Conservation (phyloP, 768 basidiomycete species). For the Pleurotus pulmonarius region DNA sequence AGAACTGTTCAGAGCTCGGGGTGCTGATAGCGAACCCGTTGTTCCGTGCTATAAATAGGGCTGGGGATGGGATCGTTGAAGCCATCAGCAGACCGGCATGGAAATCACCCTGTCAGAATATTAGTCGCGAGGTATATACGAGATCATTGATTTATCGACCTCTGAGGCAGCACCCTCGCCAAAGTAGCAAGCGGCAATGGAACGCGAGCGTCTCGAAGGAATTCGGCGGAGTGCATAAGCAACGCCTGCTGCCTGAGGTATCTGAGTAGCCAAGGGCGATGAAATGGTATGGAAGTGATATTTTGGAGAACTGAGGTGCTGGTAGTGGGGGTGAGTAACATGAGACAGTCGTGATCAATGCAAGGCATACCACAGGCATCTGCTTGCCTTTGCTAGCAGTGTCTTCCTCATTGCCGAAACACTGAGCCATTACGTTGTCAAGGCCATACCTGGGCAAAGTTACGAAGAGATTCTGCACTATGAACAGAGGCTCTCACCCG, state of each 20-base stretch:
- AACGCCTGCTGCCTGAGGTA: slow-evolving; percentile 92
- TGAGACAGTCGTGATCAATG: neutral
- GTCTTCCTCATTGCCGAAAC: slow-evolving; percentile 85
- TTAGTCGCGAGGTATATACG: neutral
- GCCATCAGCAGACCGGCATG: slow-evolving; percentile 86
- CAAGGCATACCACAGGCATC: slow-evolving; percentile 79
- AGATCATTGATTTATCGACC: slow-evolving; percentile 46
- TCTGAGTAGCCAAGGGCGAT: slow-evolving; percentile 89
- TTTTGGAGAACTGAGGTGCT: slow-evolving; percentile 84
- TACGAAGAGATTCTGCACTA: neutral
- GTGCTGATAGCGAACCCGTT: slow-evolving; percentile 97
- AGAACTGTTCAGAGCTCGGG: slow-evolving; percentile 82
- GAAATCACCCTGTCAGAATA: slow-evolving; percentile 56
- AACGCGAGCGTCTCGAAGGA: slow-evolving; percentile 59
- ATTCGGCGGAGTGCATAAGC: slow-evolving; percentile 85
- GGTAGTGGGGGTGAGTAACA: slow-evolving; percentile 9
- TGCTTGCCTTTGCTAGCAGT: slow-evolving; percentile 79
- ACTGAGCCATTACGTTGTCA: slow-evolving; percentile 85
- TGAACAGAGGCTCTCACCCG: slow-evolving; percentile 27
- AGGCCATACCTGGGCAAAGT: slow-evolving; percentile 44
- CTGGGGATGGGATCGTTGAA: slow-evolving; percentile 72
- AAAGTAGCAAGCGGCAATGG: slow-evolving; percentile 86
- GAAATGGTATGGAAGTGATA: slow-evolving; percentile 95
- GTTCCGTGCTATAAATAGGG: slow-evolving; percentile 71
- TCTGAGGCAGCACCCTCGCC: slow-evolving; percentile 95